Base-by-base conservation (phyloP, 2,329 filamentous ascomycete genomes). In the Clathrospora elynae region DNA sequence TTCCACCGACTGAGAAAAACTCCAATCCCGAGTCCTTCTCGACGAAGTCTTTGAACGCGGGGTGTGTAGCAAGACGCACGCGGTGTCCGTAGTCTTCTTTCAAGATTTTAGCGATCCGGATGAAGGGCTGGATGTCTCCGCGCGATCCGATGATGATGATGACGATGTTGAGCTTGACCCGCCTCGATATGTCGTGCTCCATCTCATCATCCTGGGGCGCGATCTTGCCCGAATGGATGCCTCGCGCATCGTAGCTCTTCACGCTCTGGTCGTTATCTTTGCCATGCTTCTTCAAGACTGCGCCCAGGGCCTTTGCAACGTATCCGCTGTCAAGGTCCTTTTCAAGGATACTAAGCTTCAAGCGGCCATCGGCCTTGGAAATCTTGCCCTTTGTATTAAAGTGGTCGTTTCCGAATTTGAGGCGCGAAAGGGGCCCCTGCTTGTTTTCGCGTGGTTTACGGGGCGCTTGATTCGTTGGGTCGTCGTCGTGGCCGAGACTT, bases 61-160 rank as follows among this genome's bases (percentile, higher is more conserved):
- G 86, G 59, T 92, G 88, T 0, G 87, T 91, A 1, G 88, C 88
- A 35, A 92, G 84, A 11, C 88, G 79, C 2, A 92, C 87, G 6
- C 86, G 79, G 62, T 92, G 88, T 1, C 85, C 85, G 51, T 87
- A 83, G 31, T 84, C 73, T 38, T 88, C 79, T 59, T 86, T 83
- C 29, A 93, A 71, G 1, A 87, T 78, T 67, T 87, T 85, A 13
- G 85, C 87, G 34, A 93, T 79, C 53, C 83, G 84, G 13, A 93
- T 69, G 49, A 93, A 93, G 0, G 88, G 88, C 62, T 93, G 88
- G 2, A 87, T 85, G 60, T 93, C 88, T 23, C 88, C 88, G 34
- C 88, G 78, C 2, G 83, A 88, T 2, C 88, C 88, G 55, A 92
- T 90, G 5, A 92, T 86, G 80, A 90, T 90, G 57, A 92, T 85